phyloP scores from a whole-genome alignment of 345 rosid genomes.

The Laguncularia racemosa region DNA sequence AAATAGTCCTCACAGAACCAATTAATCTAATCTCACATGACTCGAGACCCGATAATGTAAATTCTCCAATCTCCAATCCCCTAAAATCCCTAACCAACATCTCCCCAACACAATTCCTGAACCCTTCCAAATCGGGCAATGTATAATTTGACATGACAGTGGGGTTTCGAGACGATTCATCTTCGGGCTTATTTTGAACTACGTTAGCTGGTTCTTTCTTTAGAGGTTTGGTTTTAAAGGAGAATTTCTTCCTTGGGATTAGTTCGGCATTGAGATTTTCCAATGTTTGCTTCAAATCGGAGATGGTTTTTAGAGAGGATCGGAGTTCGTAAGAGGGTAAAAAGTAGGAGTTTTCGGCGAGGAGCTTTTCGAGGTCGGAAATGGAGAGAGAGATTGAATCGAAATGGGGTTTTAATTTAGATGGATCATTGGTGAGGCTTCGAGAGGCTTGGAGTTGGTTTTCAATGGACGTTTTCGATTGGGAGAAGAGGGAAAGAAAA shows the following conservation, averaged over 20 bases:
- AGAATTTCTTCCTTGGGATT: conserved; percentile 65
- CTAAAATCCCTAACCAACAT: conserved; percentile 34
- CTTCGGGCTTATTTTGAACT: conserved; percentile 5
- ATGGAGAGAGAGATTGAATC: conserved; percentile 48
- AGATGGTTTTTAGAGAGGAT: conserved; percentile 54
- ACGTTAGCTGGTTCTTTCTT: conserved; percentile 12
- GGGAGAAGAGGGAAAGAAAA: conserved; percentile 58
- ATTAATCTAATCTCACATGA: conserved; percentile 55
- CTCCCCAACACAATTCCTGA: conserved; percentile 41
- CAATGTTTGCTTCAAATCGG: conserved; percentile 59
- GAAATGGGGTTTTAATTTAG: conserved; percentile 37
- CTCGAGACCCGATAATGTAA: conserved; percentile 56
- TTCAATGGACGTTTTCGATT: conserved; percentile 42
- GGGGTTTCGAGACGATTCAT: background rate
- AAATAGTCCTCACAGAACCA: conserved; percentile 47
- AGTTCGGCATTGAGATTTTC: conserved; percentile 39
- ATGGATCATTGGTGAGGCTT: conserved; percentile 27
- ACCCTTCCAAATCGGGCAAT: conserved; percentile 58
- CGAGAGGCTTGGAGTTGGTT: conserved; percentile 41
- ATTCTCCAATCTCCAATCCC: conserved; percentile 58
- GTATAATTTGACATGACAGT: conserved; percentile 3
- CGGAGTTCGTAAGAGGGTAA: conserved; percentile 79
- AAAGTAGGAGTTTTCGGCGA: conserved; percentile 65
- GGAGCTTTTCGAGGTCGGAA: conserved; percentile 57
- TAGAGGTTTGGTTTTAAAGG: conserved; percentile 53